phyloP scores from a whole-genome alignment of 2,329 filamentous ascomycete genomes.

The Mycosphaerella sp. region DNA sequence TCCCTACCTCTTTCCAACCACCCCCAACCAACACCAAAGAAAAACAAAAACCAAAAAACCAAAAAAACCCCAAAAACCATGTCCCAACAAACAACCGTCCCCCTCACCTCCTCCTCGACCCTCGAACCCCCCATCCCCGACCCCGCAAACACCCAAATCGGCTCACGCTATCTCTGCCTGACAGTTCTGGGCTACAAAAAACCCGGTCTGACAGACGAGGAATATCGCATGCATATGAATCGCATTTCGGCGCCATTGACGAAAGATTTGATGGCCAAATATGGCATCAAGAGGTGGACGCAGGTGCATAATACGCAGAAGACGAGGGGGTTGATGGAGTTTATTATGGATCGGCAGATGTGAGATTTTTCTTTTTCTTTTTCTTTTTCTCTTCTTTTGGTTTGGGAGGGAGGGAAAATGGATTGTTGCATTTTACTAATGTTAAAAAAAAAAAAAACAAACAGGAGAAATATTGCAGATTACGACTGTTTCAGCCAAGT shows the following conservation, averaged over 20 bases:
- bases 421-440: too few relatives aligned
- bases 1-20: too few relatives aligned
- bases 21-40: too few relatives aligned
- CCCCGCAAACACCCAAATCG: not conserved
- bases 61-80: not conserved
- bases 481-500: slow-evolving; percentile 49
- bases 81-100: not conserved
- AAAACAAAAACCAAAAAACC: too few relatives aligned
- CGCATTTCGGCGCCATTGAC: slow-evolving; percentile 44
- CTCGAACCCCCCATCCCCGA: not conserved
- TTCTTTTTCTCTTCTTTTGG: too few relatives aligned
- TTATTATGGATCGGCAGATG: slow-evolving; percentile 44
- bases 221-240: slow-evolving; percentile 44
- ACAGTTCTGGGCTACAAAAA: slow-evolving; percentile 46
- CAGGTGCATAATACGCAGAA: slow-evolving; percentile 40
- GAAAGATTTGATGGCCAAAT: slow-evolving; percentile 46
- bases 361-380: not conserved
- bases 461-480: slow-evolving; percentile 40
- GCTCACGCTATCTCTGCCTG: slow-evolving; percentile 30
- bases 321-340: slow-evolving; percentile 38
- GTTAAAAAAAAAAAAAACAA: too few relatives aligned
- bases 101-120: not conserved
- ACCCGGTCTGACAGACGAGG: slow-evolving; percentile 45
- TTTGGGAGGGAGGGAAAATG: too few relatives aligned
- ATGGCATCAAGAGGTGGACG: slow-evolving; percentile 45